Conservation (phyloP, 345 rosid species). For the Corymbia maculata region DNA sequence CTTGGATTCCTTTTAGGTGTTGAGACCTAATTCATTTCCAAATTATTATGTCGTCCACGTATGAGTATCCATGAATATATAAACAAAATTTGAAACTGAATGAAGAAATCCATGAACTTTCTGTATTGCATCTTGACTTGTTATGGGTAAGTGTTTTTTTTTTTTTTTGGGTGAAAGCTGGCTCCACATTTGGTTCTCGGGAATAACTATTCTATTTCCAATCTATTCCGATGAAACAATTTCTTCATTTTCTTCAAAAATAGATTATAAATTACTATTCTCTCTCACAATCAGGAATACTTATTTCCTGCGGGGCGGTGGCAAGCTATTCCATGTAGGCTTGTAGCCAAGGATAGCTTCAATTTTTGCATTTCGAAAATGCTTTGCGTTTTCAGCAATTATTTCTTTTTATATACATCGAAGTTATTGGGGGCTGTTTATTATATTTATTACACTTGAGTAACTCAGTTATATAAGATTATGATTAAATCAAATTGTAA, state of each 20-base stretch:
- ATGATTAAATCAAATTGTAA: background rate
- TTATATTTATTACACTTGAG: background rate
- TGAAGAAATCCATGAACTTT: background rate
- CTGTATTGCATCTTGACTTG: background rate
- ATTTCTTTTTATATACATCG: background rate
- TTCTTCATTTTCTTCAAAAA: background rate
- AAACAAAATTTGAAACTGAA: background rate
- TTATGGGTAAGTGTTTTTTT: background rate
- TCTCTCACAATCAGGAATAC: background rate
- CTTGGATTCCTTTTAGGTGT: background rate
- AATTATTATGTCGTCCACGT: background rate
- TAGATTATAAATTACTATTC: background rate
- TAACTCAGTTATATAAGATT: background rate
- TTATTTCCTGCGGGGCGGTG: too few relatives aligned
- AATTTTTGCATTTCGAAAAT: background rate
- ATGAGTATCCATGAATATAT: background rate
- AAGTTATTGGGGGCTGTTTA: background rate
- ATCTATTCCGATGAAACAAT: background rate
- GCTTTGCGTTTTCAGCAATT: background rate
- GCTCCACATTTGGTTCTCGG: background rate
- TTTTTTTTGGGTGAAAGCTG: background rate
- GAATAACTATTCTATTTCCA: background rate
- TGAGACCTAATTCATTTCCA: background rate
- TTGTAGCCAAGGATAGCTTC: background rate
- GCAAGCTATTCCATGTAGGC: too few relatives aligned